Conservation (phyloP, 1,139 yeast species). For the Pichia kudriavzevii region DNA sequence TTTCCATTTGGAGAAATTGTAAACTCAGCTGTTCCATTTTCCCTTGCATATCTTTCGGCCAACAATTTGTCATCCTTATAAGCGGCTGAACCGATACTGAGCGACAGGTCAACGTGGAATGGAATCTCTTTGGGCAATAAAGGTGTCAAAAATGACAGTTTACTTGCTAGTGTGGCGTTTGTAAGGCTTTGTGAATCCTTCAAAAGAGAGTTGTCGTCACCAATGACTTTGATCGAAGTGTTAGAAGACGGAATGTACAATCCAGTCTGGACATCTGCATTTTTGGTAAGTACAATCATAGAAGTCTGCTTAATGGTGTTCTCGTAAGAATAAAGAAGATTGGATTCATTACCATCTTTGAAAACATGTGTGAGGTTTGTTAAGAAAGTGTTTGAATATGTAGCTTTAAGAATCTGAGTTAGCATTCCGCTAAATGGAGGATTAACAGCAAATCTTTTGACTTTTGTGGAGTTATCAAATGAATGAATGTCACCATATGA, state of each 20-base stretch:
- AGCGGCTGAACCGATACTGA: constrained; percentile 5
- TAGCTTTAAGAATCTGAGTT: constrained; percentile 33
- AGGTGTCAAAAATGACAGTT: constrained; percentile 14
- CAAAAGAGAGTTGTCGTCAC: constrained; percentile 15
- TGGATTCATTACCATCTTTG: constrained; percentile 29
- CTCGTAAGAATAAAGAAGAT: constrained; percentile 12
- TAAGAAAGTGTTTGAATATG: constrained; percentile 29
- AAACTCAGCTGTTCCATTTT: constrained; percentile 44
- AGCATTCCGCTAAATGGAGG: constrained; percentile 33
- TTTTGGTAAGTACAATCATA: constrained; percentile 26
- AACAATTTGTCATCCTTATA: constrained; percentile 11
- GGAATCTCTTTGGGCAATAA: constrained; percentile 18
- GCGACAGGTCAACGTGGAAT: constrained; percentile 21
- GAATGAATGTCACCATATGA: constrained; percentile 35
- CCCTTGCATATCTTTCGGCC: constrained; percentile 27
- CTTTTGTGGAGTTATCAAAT: constrained; percentile 26
- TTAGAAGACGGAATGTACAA: constrained; percentile 20
- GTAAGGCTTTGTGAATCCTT: constrained; percentile 14
- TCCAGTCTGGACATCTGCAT: constrained; percentile 32
- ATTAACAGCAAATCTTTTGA: constrained; percentile 24
- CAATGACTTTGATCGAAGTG: constrained; percentile 18
- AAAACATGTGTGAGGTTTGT: constrained; percentile 33
- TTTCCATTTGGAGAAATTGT: constrained; percentile 42
- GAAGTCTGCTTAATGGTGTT: constrained; percentile 32
- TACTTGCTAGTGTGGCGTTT: constrained; percentile 19